Percentiles rank a stretch among this genome's conserved stretches.
These are phyloP conservation scores for Sporobolomyces pararoseus DNA, from an alignment of 768 basidiomycete genomes.

Conservation along the genomic window DNA sequence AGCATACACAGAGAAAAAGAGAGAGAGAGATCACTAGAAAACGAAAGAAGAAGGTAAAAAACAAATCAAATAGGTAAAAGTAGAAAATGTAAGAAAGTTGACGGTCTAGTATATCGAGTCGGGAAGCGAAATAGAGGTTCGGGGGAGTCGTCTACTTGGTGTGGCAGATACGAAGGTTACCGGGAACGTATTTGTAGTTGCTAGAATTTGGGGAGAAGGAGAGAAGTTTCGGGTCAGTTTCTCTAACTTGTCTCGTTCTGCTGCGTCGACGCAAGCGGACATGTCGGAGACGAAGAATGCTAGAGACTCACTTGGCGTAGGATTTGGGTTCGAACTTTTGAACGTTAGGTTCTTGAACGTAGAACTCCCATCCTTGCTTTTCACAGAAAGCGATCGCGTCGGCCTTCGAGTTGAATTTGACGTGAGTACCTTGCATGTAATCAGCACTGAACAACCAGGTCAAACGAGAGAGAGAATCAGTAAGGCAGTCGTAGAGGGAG, in stretches of 20 bases:
- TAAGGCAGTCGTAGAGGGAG: too few species aligned
- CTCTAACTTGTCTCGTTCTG: neutral
- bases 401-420: conserved; percentile 71
- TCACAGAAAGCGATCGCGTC: conserved; percentile 93
- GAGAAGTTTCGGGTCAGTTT: conserved; percentile 48
- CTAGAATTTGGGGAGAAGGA: too few species aligned
- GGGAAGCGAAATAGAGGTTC: conserved; percentile 1
- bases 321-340: conserved; percentile 50
- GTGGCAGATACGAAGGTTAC: conserved; percentile 73
- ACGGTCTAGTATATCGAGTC: neutral
- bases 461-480: too few species aligned
- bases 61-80: too few species aligned
- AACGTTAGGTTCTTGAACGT: conserved; percentile 61
- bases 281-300: neutral
- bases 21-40: neutral
- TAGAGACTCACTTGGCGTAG: conserved; percentile 47
- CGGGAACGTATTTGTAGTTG: conserved; percentile 81
- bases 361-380: conserved; percentile 67
- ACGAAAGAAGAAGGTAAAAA: too few species aligned
- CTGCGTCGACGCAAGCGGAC: neutral
- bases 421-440: conserved; percentile 40
- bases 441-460: conserved; percentile 19
- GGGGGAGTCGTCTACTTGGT: conserved; percentile 81
- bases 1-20: neutral
- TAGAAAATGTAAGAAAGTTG: too few species aligned